phyloP scores from a whole-genome alignment of 1,284 basidiomycete species.

The Ustilago sp. region DNA sequence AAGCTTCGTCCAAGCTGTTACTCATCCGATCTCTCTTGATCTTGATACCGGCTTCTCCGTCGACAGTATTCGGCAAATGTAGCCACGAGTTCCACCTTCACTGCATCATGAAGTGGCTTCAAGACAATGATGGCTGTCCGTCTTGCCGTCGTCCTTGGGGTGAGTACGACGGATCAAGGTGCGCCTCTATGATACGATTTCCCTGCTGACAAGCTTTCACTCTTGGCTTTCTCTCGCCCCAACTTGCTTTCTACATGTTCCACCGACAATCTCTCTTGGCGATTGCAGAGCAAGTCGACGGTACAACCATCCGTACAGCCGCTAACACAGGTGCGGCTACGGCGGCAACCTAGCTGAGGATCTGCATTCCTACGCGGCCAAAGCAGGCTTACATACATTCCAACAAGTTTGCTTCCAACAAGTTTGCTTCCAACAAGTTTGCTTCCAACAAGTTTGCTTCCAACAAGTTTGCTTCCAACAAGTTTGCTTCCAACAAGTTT shows the following conservation, averaged over 20 bases:
- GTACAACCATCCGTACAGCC: slow-evolving; percentile 36
- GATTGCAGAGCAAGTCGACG: slow-evolving; percentile 45
- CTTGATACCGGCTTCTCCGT: neutral
- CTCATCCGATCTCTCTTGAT: neutral
- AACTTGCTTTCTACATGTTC: neutral
- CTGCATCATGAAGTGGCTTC: slow-evolving; percentile 68
- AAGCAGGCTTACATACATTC: no score
- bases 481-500: no score
- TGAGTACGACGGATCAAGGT: slow-evolving; percentile 14
- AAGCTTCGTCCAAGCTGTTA: neutral
- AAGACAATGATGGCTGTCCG: slow-evolving; percentile 58
- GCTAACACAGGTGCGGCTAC: slow-evolving; percentile 3
- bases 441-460: no score
- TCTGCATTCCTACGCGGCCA: neutral
- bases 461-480: no score
- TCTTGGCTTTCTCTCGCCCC: neutral
- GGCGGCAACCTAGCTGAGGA: neutral
- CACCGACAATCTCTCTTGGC: neutral
- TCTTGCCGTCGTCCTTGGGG: slow-evolving; percentile 57
- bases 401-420: no score
- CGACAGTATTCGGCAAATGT: slow-evolving; percentile 66
- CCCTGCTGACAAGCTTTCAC: neutral
- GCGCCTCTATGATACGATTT: no score
- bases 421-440: no score
- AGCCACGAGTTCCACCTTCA: slow-evolving; percentile 69